Base-by-base conservation (phyloP, 2,329 filamentous ascomycete species). In the Drechslerella dactyloides region DNA sequence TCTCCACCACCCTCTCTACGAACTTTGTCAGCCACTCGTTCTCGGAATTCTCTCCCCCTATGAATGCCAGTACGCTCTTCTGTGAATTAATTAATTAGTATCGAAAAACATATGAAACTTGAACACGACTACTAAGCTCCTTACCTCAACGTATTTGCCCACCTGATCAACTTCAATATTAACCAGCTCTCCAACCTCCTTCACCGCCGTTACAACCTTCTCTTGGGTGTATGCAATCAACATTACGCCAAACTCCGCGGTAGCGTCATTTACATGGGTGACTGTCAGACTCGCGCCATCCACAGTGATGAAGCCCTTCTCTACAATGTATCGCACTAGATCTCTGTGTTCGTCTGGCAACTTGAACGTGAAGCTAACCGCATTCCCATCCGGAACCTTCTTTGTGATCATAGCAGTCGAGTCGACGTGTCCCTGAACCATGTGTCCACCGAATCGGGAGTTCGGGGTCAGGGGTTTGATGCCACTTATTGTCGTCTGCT, bases 201-300 rank as follows among this genome's bases (percentile, higher is more conserved):
- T 97, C 58, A 82, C 83, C 1, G 90, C 90, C 74, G 91, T 87
- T 15, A 96, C 89, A 15, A 99, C 88, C 80, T 90, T 90, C 80
- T 93, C 91, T 82, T 97, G 94, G 10, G 94, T 97, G 80, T 99
- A 99, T 7, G 90, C 86, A 79, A 99, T 97, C 73, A 99, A 83
- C 94, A 99, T 99, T 55, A 99, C 89, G 84, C 97, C 94, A 82
- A 85, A 89, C 86, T 89, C 97, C 46, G 89, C 88, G 75, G 87
- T 85, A 2, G 78, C 84, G 79, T 97, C 93, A 77, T 93, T 82
- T 30, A 97, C 93, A 75, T 86, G 85, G 1, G 93, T 97, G 1
- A 99, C 85, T 0, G 94, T 99, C 83, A 99, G 82, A 78, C 93
- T 97, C 23, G 94, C 93, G 2, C 94, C 94, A 78, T 99, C 94